phyloP scores from a whole-genome alignment of 495 filamentous ascomycete species.

The Lasiosphaeria miniovina region DNA sequence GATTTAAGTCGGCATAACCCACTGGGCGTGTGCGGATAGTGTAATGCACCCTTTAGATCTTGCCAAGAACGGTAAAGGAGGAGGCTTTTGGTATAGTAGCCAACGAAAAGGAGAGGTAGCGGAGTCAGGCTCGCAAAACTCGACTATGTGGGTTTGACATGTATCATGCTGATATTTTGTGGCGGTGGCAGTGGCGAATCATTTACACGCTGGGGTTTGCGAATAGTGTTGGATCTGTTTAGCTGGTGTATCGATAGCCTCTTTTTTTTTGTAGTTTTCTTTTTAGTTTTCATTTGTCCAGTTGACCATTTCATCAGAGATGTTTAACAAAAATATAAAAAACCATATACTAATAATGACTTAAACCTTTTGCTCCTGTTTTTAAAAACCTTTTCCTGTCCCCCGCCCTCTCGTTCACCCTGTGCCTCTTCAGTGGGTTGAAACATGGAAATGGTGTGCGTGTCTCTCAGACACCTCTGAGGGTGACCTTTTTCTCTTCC shows the following conservation, averaged over 20 bases:
- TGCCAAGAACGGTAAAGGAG: neutral
- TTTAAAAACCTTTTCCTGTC: no score
- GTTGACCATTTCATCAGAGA: no score
- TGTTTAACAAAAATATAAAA: no score
- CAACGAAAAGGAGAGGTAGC: neutral
- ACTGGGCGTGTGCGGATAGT: neutral
- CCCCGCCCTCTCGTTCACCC: no score
- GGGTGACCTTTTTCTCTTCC: no score
- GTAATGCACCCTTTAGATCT: neutral
- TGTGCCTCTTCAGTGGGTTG: no score
- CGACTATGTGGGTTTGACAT: neutral
- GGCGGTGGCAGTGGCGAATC: neutral
- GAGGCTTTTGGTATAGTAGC: neutral
- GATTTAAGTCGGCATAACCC: slow-evolving; percentile 28
- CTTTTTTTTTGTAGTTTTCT: no score
- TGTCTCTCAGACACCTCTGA: no score
- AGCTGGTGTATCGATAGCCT: neutral
- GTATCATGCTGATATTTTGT: neutral
- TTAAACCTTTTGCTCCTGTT: no score
- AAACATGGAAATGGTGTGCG: no score
- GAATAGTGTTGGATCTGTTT: neutral
- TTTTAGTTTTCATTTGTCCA: no score
- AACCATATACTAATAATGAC: no score
- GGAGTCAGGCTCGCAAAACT: neutral
- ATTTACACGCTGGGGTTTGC: neutral